Evolutionary conservation across 2,329 filamentous ascomycete species (phyloP), one percentile per base, ranked within the genome.

Genomic region (Penicillium sp.): DNA sequence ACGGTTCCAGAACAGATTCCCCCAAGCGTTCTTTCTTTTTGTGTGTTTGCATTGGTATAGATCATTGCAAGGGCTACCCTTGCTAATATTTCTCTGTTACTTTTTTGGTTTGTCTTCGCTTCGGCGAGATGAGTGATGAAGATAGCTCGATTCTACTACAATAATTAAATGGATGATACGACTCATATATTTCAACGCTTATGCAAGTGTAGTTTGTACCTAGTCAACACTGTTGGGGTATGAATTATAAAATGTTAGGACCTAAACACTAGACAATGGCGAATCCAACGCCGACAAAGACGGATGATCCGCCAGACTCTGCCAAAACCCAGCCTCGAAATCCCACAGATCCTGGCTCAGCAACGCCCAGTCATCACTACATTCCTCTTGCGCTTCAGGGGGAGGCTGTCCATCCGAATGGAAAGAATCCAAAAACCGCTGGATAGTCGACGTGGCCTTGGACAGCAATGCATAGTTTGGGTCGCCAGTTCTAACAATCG

Each of bases 1-100:
- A 66, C 58, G 61, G 58, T 58, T 60, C 51, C 52, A 54, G 40
- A 54, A 64, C 49, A 64, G 62, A 65, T 66, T 65, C 63, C 63
- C 62, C 58, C 54, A 42, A 60, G 56, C 59, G 60, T 63, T 63
- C 58, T 53, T 46, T 49, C 61, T 59, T 53, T 46, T 49, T 61
- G 44, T 44, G 39, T 48, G 31, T 52, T 49, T 49, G 47, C 45
- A 49, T 50, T 50, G 54, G 46, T 49, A 61, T 64, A 60, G 58
- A 62, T 43, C 44, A 45, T 37, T 27, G 52, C 52, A 52, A 51
- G 40, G 46, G 27, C 20, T 37, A 24, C 24, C 39, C 23, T 41
- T 50, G 47, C 31, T 46, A 34, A 35, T 44, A 29, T 43, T 51
- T 46, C 37, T 42, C 36, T 34, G 23, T 24, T 24, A 7, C 9